These are phyloP conservation scores for Globisporangium okanoganense DNA, from an alignment of 352 stramenopile genomes.

Conservation along the genomic window DNA sequence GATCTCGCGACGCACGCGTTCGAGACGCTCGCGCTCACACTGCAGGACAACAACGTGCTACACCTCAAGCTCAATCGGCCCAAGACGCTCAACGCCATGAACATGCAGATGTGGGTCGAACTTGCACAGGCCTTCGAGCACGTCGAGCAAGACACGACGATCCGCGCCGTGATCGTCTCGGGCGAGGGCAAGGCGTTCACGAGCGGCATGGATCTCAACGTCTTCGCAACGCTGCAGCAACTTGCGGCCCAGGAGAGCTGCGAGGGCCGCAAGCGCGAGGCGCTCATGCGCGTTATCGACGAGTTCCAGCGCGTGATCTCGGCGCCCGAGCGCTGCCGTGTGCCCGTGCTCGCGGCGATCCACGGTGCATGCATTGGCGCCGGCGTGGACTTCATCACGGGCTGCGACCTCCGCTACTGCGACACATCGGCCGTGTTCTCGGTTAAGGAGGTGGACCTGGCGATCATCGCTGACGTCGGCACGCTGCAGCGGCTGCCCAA, in stretches of 20 bases:
- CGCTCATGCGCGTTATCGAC: conserved; percentile 72
- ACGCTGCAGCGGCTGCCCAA: conserved; percentile 85
- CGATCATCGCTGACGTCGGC: conserved; percentile 86
- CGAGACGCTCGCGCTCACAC: conserved; percentile 49
- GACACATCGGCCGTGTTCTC: conserved; percentile 81
- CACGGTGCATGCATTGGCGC: conserved; percentile 83
- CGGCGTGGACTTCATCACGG: conserved; percentile 86
- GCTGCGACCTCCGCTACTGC: conserved; percentile 83
- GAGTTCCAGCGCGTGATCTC: conserved; percentile 83
- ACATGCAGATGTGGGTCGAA: conserved; percentile 89
- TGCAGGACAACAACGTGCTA: conserved; percentile 49
- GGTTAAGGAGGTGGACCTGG: conserved; percentile 87
- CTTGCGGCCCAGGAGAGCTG: conserved; percentile 56
- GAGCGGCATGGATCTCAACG: conserved; percentile 87
- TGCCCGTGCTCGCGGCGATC: conserved; percentile 81
- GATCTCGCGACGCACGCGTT: conserved; percentile 36
- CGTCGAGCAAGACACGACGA: conserved; percentile 59
- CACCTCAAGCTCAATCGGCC: conserved; percentile 82
- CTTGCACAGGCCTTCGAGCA: conserved; percentile 61
- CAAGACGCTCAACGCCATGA: conserved; percentile 84
- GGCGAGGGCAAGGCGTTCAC: conserved; percentile 80
- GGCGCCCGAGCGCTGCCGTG: conserved; percentile 77
- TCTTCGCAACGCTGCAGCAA: conserved; percentile 79
- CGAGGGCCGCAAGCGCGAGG: conserved; percentile 78
- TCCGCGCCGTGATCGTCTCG: conserved; percentile 75